These are phyloP conservation scores for Metarhizium brunneum DNA, from an alignment of 2,329 filamentous ascomycete genomes.

Conservation along the genomic window DNA sequence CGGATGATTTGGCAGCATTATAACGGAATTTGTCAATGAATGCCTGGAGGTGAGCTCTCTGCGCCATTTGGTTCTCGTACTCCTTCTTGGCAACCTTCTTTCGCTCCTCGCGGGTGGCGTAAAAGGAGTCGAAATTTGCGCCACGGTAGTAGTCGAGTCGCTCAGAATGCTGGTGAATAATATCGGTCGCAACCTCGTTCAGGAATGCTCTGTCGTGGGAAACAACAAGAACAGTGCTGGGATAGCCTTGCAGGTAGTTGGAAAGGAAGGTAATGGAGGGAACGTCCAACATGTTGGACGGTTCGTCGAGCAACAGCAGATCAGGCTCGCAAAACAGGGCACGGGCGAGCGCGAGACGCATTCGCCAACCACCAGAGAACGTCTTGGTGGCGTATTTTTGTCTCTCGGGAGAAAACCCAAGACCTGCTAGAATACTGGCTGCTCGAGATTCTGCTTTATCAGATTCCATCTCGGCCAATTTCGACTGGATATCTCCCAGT, in stretches of 20 bases:
- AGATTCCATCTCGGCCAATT: slow-evolving; percentile 96
- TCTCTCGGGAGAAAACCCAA: slow-evolving; percentile 89
- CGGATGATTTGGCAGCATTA: slow-evolving; percentile 96
- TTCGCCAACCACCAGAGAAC: slow-evolving; percentile 99
- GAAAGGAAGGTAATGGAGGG: slow-evolving; percentile 98
- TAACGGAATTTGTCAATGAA: slow-evolving; percentile 99
- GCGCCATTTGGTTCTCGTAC: slow-evolving; percentile 96
- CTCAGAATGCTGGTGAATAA: slow-evolving; percentile 96
- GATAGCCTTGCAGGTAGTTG: slow-evolving; percentile 88
- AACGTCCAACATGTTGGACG: slow-evolving; percentile 99
- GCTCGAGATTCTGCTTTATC: slow-evolving; percentile 95
- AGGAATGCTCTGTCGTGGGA: slow-evolving; percentile 98
- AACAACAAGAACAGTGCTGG: slow-evolving; percentile 90
- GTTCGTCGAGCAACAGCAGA: slow-evolving; percentile 91
- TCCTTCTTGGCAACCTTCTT: slow-evolving; percentile 94
- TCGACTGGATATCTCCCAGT: slow-evolving; percentile 80
- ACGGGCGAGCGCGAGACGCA: slow-evolving; percentile 89
- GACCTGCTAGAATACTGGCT: slow-evolving; percentile 90
- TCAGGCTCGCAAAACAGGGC: slow-evolving; percentile 98
- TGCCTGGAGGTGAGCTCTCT: slow-evolving; percentile 85
- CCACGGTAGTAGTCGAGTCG: slow-evolving; percentile 97
- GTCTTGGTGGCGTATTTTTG: slow-evolving; percentile 93
- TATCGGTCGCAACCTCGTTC: slow-evolving; percentile 98
- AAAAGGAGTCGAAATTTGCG: slow-evolving; percentile 95
- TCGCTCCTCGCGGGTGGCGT: slow-evolving; percentile 92